Evolutionary conservation across 2,329 filamentous ascomycete species (phyloP), one percentile per base, ranked within the genome.

Genomic region (Leptographium lundbergii): DNA sequence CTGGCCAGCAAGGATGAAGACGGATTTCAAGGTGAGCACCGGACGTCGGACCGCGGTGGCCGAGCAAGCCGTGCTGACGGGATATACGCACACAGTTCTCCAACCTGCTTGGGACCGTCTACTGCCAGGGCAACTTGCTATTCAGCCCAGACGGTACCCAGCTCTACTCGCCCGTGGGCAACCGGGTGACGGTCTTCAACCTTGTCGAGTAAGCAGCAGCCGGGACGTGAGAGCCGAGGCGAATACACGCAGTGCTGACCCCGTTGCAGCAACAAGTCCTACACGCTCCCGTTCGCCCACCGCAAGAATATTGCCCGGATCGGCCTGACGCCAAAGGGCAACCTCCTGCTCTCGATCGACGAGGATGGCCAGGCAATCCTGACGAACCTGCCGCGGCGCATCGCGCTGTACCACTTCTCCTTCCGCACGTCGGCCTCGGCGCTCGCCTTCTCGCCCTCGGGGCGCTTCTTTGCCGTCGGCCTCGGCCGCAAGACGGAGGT

Each of bases 71-170:
- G 6, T 56, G 52, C 29, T 63, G 14, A 59, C 42, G 19, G 52
- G 7, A 48, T 17, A 51, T 3, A 6, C 4, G 17, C 34, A 5
- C 11, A 2, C 68, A 96, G 91, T 99, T 99, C 76, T 96, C 92
- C 72, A 99, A 97, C 75, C 82, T 99, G 71, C 83, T 99, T 69
- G 95, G 94, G 71, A 99, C 94, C 66, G 94, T 99, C 70, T 99
- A 97, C 79, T 90, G 91, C 77, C 89, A 91, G 82, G 94, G 95
- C 74, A 99, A 97, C 72, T 82, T 99, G 69, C 81, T 96, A 70
- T 99, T 95, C 78, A 95, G 89, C 67, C 90, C 91, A 62, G 92
- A 99, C 81, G 95, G 95, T 70, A 94, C 89, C 67, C 92, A 90
- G 75, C 81, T 99, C 65, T 89, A 95, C 68, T 99, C 94, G 52